These are phyloP conservation scores for Berberis thunbergii DNA, from an alignment of 164 flowering plant genomes.

Conservation along the genomic window DNA sequence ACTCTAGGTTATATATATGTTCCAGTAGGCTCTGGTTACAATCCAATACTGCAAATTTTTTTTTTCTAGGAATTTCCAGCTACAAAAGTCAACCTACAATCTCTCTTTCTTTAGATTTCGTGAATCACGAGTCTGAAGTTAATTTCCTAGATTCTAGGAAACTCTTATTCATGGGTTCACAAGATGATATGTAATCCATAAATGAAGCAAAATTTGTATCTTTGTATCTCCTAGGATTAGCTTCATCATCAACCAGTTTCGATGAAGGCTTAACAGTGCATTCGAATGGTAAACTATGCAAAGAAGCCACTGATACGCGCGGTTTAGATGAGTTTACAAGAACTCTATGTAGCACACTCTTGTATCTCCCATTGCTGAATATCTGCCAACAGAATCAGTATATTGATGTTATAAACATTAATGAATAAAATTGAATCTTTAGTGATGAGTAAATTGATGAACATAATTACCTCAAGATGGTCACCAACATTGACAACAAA, in stretches of 20 bases:
- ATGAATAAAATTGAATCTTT: no score
- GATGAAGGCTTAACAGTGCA: conserved; percentile 41
- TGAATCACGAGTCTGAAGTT: conserved; percentile 10
- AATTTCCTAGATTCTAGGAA: conserved; percentile 69
- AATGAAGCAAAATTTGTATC: conserved; percentile 65
- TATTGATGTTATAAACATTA: no score
- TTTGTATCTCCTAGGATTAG: conserved; percentile 53
- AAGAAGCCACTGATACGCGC: conserved; percentile 64
- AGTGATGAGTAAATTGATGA: no score
- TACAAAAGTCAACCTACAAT: no score
- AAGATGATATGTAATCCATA: conserved; percentile 43
- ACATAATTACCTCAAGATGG: conserved; percentile 69
- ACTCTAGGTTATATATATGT: no score
- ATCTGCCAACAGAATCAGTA: no score
- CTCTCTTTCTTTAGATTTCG: no score
- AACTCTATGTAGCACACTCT: conserved; percentile 75
- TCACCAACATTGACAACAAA: conserved; percentile 84
- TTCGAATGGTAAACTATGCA: conserved; percentile 54
- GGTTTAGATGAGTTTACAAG: conserved; percentile 39
- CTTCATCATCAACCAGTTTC: conserved; percentile 34
- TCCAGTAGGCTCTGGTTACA: no score
- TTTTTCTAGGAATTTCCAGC: no score
- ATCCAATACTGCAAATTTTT: no score
- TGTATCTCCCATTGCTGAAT: conserved; percentile 87
- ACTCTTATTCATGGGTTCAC: conserved; percentile 52